Percentiles rank a stretch among this genome's conserved stretches.
Conservation (phyloP, 2,329 filamentous ascomycete genomes). For the Epicoccum sorghinum region DNA sequence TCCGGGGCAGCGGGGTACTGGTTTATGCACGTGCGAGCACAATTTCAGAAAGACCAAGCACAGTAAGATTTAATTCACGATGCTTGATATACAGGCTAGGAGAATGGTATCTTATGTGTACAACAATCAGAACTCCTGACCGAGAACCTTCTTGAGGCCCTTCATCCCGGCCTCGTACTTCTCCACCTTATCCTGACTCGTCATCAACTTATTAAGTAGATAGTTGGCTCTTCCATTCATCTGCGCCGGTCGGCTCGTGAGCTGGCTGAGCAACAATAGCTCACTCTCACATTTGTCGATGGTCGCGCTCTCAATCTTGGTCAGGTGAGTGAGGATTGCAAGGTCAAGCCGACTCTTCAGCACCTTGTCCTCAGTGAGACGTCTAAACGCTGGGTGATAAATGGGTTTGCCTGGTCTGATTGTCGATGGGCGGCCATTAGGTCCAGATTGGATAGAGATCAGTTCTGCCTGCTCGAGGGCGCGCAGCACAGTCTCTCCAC, state of each 20-base stretch:
- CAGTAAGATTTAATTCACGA: not conserved
- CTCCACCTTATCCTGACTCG: conserved; percentile 76
- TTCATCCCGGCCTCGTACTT: conserved; percentile 75
- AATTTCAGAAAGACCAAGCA: not conserved
- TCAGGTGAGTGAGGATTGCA: conserved; percentile 70
- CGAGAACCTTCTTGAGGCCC: conserved; percentile 72
- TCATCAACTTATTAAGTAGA: conserved; percentile 73
- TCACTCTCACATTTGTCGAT: conserved; percentile 84
- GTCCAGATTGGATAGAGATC: conserved; percentile 72
- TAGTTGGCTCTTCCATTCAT: conserved; percentile 71
- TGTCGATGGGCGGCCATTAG: conserved; percentile 76
- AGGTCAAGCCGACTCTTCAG: conserved; percentile 73
- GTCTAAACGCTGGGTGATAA: conserved; percentile 80
- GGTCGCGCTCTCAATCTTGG: conserved; percentile 72
- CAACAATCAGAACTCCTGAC: conserved; percentile 50
- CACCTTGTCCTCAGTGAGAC: conserved; percentile 73
- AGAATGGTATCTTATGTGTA: conserved; percentile 10
- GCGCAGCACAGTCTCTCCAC: conserved; percentile 77
- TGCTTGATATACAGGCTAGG: not conserved
- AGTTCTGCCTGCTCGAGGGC: conserved; percentile 85
- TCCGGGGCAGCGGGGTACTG: not conserved
- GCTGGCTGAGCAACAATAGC: conserved; percentile 69
- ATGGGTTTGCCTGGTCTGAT: conserved; percentile 86
- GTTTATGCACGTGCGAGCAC: not conserved
- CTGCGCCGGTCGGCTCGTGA: conserved; percentile 75